Evolutionary conservation across 768 basidiomycete genomes (phyloP).

Genomic region (Lactifluus subvellereus): DNA sequence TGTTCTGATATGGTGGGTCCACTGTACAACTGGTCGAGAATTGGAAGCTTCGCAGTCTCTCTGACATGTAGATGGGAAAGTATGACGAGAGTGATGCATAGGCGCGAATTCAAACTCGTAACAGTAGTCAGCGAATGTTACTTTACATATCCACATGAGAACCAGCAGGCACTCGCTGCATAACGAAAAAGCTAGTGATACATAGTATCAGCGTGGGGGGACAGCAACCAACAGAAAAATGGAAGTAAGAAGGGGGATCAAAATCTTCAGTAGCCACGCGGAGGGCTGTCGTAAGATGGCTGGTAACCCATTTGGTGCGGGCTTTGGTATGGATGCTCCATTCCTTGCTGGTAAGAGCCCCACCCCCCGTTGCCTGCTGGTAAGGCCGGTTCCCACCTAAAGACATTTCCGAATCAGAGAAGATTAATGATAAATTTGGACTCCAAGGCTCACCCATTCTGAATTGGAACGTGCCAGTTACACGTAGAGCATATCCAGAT

Average conservation of each 20-base stretch:
- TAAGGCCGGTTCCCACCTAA: conserved; percentile 27
- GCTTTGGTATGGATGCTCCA: conserved; percentile 34
- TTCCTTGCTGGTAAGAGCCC: conserved; percentile 26
- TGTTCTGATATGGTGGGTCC: conserved; percentile 2
- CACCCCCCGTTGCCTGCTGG: conserved; percentile 13
- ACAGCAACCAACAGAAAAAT: neutral
- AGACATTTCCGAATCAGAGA: neutral
- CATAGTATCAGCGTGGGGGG: neutral
- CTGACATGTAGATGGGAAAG: neutral
- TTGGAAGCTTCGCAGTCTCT: neutral
- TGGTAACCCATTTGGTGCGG: conserved; percentile 35
- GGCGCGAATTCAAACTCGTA: neutral
- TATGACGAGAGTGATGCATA: neutral
- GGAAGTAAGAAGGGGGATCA: conserved; percentile 3
- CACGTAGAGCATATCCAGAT: conserved; percentile 72
- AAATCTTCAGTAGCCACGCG: conserved; percentile 4
- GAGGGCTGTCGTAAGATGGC: conserved; percentile 17
- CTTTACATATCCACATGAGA: neutral
- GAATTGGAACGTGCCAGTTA: conserved; percentile 52
- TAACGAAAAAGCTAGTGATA: neutral
- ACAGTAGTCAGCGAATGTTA: neutral
- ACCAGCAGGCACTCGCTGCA: neutral
- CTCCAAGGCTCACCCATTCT: conserved; percentile 40
- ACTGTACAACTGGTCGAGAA: neutral
- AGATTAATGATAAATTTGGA: neutral